A percentile compares a stretch with the other conserved stretches of the same genome.
These are phyloP conservation scores for Capronia coronata DNA, from an alignment of 2,329 filamentous ascomycete genomes.

Conservation along the genomic window DNA sequence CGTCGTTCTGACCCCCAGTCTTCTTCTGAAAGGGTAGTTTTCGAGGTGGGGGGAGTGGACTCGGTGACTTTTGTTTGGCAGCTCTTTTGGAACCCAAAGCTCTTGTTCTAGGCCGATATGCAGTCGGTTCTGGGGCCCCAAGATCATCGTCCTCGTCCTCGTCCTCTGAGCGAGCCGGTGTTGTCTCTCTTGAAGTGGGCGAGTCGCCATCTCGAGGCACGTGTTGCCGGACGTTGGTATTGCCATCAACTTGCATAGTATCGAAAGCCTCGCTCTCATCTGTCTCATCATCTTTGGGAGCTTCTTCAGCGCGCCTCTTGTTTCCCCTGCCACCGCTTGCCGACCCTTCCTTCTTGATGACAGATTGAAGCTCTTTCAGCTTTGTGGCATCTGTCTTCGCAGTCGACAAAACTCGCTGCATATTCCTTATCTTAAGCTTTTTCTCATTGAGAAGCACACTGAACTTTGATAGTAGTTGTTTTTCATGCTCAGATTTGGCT, in stretches of 20 bases:
- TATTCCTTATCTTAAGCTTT: constrained; percentile 59
- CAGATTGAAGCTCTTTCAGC: constrained; percentile 31
- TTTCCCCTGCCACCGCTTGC: constrained; percentile 18
- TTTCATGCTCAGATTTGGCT: constrained; percentile 52
- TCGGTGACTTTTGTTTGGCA: constrained; percentile 3
- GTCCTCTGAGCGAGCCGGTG: constrained; percentile 9
- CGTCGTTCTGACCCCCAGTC: neutral
- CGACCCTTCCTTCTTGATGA: constrained; percentile 30
- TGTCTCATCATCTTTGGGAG: constrained; percentile 6
- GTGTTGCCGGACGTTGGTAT: constrained; percentile 1
- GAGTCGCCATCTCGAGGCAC: constrained; percentile 4
- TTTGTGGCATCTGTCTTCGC: constrained; percentile 41
- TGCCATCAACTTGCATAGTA: constrained; percentile 14
- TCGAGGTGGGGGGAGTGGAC: constrained; percentile 18
- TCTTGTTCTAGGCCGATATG: constrained; percentile 7
- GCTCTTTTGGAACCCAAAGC: neutral
- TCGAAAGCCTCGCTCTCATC: constrained; percentile 27
- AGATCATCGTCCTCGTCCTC: constrained; percentile 19
- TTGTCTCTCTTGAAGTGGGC: constrained; percentile 7
- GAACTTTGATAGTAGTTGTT: constrained; percentile 53
- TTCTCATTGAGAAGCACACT: constrained; percentile 55
- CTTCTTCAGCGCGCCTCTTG: constrained; percentile 20
- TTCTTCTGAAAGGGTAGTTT: constrained; percentile 19
- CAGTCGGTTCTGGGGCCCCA: constrained; percentile 1
- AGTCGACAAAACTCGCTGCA: constrained; percentile 50